Base-by-base conservation (phyloP, 768 basidiomycete genomes). In the Pisolithus albus region DNA sequence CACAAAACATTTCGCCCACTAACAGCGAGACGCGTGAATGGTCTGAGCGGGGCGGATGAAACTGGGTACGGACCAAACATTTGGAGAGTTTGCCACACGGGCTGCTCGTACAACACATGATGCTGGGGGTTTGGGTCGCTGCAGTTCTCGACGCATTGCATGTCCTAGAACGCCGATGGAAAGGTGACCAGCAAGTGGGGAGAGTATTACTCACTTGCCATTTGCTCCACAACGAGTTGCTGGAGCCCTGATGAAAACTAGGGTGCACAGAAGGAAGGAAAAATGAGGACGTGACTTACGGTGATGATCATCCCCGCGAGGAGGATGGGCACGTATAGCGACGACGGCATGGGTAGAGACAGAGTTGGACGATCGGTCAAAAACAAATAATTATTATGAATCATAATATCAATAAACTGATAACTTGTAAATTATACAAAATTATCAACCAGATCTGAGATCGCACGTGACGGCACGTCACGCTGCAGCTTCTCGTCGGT, bases 101-200 rank as follows among this genome's bases (percentile, higher is more conserved):
- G 93, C 66, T 97, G 95, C 63, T 97, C 93, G 66, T 88, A 98
- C 28, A 90, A 77, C 46, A 92, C 76, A 50, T 79, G 82, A 34
- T 73, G 72, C 3, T 61, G 55, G 2, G 83, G 78, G 67, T 89
- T 73, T 36, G 79, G 78, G 56, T 84, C 77, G 44, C 67, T 65
- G 66, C 95, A 98, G 68, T 94, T 88, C 76, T 92, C 92, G 41
- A 97, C 94, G 64, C 95, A 98, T 83, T 96, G 92, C 90, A 96
- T 95, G 67, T 98, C 95, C 84, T 88, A 54, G 11, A 47, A 45
- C 23, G 34, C 18, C 39, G 26, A 53, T 53, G 46, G 56, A 47
- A n/a, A 36, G n/a, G 32, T 21, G 38, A 19, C 42, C 46, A 49
- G 47, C 23, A 26, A 52, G 49, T 21, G 49, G 28, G 56, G 26